phyloP scores from a whole-genome alignment of 768 basidiomycete species.

The Termitomyces sp. region DNA sequence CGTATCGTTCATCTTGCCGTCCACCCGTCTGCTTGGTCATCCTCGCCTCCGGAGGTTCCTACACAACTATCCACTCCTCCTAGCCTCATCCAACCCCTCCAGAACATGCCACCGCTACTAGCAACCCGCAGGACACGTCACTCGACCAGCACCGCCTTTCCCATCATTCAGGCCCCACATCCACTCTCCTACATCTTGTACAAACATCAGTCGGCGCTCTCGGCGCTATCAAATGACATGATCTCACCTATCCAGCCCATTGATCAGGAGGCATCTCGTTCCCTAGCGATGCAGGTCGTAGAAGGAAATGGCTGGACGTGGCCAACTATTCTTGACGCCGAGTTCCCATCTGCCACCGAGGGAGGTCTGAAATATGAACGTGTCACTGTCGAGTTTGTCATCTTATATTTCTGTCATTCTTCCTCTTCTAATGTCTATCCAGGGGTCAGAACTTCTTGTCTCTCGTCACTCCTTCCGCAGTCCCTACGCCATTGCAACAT shows the following conservation, averaged over 20 bases:
- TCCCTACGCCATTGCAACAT: constrained; percentile 52
- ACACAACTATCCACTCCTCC: constrained; percentile 6
- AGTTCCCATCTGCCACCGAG: constrained; percentile 32
- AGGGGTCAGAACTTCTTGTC: constrained; percentile 53
- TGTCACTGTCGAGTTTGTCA: constrained; percentile 33
- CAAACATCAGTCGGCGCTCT: constrained; percentile 39
- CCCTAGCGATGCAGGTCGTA: constrained; percentile 26
- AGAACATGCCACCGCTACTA: constrained; percentile 3
- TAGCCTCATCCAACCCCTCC: constrained; percentile 1
- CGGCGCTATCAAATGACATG: constrained; percentile 21
- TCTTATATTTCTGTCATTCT: background rate
- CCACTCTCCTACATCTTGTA: constrained; percentile 31
- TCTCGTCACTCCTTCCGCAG: constrained; percentile 35
- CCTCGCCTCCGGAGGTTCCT: constrained; percentile 37
- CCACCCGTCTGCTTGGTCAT: constrained; percentile 72
- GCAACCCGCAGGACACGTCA: background rate
- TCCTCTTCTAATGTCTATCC: constrained; percentile 7
- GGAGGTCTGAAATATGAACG: constrained; percentile 38
- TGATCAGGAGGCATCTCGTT: constrained; percentile 15
- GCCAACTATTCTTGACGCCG: constrained; percentile 44
- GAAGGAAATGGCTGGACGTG: constrained; percentile 39
- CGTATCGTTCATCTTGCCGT: constrained; percentile 71
- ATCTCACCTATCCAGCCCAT: background rate
- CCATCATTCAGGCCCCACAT: constrained; percentile 6
- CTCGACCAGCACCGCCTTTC: background rate